A percentile compares a stretch with the other conserved stretches of the same genome.
phyloP scores from a whole-genome alignment of 1,284 basidiomycete genomes.

The Cryptococcus wingfieldii region DNA sequence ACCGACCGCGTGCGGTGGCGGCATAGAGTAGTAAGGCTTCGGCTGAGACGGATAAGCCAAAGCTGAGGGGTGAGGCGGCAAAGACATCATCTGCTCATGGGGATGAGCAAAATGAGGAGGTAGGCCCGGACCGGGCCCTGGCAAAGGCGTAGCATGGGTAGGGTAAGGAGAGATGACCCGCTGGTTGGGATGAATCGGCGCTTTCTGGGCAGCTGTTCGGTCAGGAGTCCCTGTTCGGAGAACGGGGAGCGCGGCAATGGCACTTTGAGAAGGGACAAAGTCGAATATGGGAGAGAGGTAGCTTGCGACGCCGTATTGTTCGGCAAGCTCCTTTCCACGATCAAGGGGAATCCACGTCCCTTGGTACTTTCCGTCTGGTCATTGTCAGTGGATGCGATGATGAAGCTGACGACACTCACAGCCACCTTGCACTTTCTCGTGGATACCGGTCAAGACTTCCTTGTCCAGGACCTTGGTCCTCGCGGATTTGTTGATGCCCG shows the following conservation, averaged over 20 bases:
- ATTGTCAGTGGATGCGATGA: not conserved
- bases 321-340: conserved; percentile 79
- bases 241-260: conserved; percentile 38
- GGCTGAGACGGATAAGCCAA: conserved; percentile 21
- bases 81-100: conserved; percentile 23
- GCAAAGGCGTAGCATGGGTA: conserved; percentile 4
- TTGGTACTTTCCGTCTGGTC: conserved; percentile 85
- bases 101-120: conserved; percentile 28
- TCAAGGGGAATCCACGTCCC: conserved; percentile 98
- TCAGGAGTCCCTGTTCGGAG: conserved; percentile 33
- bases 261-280: conserved; percentile 63
- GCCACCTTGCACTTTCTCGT: conserved; percentile 98
- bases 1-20: conserved; percentile 5
- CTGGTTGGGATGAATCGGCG: not conserved
- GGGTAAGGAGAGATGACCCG: conserved; percentile 28
- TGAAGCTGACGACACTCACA: conserved; percentile 49
- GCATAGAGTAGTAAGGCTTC: conserved; percentile 21
- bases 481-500: conserved; percentile 93
- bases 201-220: conserved; percentile 3
- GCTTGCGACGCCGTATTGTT: conserved; percentile 81
- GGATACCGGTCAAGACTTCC: conserved; percentile 90
- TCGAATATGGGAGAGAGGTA: conserved; percentile 85
- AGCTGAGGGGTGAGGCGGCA: conserved; percentile 19
- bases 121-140: conserved; percentile 19
- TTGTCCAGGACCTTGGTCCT: conserved; percentile 98